Evolutionary conservation across 2,329 filamentous ascomycete genomes (phyloP).

Genomic region (Sporothrix pallida): DNA sequence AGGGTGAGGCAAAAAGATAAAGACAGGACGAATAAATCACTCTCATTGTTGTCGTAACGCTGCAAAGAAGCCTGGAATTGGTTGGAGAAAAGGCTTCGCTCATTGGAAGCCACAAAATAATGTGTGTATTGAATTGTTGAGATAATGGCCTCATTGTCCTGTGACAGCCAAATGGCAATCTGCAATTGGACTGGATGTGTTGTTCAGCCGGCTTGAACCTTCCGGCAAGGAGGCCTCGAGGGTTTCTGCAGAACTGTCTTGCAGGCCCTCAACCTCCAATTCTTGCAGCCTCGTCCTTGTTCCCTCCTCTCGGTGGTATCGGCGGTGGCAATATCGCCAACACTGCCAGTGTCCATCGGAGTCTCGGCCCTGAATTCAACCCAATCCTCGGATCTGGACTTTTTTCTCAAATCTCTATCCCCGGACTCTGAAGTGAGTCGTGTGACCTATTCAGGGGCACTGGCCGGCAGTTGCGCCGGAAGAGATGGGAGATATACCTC

Average conservation of each 20-base stretch:
- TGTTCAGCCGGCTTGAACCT: no score
- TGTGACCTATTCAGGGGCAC: background rate
- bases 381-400: background rate
- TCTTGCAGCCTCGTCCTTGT: background rate
- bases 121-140: background rate
- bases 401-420: background rate
- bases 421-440: background rate
- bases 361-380: background rate
- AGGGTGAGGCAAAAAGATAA: no score
- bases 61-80: background rate
- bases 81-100: no score
- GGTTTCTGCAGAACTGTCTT: background rate
- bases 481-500: background rate
- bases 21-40: no score
- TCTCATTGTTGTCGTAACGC: no score
- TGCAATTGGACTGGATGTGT: no score
- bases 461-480: background rate
- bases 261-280: background rate
- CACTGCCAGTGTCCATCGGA: background rate
- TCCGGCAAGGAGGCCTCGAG: no score
- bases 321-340: slow-evolving; percentile 12
- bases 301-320: background rate
- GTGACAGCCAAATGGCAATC: no score
- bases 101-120: no score
- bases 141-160: no score